phyloP scores from a whole-genome alignment of 768 basidiomycete genomes.

The Nidularia sp. region DNA sequence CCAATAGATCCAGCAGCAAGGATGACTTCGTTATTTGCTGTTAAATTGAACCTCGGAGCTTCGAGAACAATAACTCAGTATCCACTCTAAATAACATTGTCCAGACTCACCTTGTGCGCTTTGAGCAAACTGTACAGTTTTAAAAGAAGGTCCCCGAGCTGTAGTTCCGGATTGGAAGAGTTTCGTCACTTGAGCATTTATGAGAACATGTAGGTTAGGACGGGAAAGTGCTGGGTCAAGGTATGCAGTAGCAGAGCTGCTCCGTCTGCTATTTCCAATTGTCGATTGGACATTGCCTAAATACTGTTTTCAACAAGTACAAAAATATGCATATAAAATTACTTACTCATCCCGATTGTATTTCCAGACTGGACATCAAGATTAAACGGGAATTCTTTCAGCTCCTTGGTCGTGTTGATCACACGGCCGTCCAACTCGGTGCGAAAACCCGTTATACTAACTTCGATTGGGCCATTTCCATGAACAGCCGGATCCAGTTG shows the following conservation, averaged over 20 bases:
- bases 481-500: not conserved
- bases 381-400: not conserved
- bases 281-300: slow-evolving; percentile 1
- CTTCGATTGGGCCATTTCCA: not conserved
- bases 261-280: slow-evolving; percentile 9
- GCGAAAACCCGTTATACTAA: not conserved
- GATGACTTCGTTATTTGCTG: not conserved
- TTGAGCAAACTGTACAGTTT: too few species aligned
- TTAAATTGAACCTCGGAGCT: not conserved
- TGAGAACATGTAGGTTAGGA: slow-evolving; percentile 16
- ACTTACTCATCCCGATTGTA: not conserved
- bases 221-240: slow-evolving; percentile 11
- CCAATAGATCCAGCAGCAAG: slow-evolving; percentile 17
- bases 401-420: not conserved
- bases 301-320: not conserved
- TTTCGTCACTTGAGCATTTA: slow-evolving; percentile 11
- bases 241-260: slow-evolving; percentile 15
- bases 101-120: too few species aligned
- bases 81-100: too few species aligned
- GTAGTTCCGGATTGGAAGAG: slow-evolving; percentile 4
- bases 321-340: not conserved
- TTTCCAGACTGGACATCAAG: not conserved
- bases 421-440: not conserved
- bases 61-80: too few species aligned
- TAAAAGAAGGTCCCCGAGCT: not conserved